Conservation (phyloP, 2,329 filamentous ascomycete genomes). For the Aureobasidium mangrovei region DNA sequence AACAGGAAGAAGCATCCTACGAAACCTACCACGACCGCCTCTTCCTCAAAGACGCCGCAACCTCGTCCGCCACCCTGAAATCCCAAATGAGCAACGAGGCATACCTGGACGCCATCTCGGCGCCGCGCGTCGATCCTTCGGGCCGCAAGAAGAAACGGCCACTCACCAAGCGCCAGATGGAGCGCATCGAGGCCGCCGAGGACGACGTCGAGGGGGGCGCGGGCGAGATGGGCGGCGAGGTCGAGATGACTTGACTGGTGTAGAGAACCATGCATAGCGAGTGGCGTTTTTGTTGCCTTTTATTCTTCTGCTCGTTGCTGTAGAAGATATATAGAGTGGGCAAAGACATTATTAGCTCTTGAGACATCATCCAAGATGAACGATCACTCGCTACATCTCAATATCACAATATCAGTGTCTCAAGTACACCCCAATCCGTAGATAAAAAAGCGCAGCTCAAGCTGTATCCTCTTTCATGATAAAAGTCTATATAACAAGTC, state of each 20-base stretch:
- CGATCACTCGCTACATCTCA: no score
- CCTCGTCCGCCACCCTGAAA: conserved; percentile 38
- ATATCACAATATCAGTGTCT: no score
- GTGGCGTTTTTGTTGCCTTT: no score
- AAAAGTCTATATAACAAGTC: no score
- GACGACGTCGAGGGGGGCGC: conserved; percentile 12
- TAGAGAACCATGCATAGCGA: background rate
- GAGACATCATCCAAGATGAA: no score
- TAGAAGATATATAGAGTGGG: no score
- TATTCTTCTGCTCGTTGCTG: no score
- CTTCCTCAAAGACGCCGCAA: conserved; percentile 44
- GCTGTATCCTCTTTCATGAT: no score
- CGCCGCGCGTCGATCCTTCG: conserved; percentile 34
- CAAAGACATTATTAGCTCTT: no score
- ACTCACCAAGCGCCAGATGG: conserved; percentile 20
- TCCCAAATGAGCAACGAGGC: conserved; percentile 49
- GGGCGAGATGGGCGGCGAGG: conserved; percentile 8
- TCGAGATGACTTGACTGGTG: background rate
- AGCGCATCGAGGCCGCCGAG: conserved; percentile 19
- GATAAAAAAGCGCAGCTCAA: no score
- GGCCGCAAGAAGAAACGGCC: conserved; percentile 31
- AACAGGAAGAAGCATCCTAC: conserved; percentile 60
- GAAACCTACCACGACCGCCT: conserved; percentile 65
- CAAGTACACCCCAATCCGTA: no score
- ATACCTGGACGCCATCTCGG: conserved; percentile 56